Conservation (phyloP, 306 rosid genomes). For the Cicer arietinum region DNA sequence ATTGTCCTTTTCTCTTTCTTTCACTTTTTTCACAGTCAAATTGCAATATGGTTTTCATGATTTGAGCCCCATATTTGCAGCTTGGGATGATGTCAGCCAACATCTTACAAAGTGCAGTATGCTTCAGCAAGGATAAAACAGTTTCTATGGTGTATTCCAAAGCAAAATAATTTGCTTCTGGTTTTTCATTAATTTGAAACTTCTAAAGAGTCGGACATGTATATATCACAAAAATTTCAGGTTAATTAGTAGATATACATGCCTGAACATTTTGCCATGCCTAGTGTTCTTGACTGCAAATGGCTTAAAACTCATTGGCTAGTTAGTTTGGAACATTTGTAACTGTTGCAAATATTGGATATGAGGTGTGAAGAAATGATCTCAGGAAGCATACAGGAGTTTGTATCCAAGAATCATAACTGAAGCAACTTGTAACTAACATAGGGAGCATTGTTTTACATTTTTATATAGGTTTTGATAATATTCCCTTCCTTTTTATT, state of each 20-base stretch:
- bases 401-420: conserved; percentile 31
- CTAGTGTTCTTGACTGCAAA: no score
- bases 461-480: conserved; percentile 21
- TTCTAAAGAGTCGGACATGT: conserved; percentile 33
- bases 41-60: conserved; percentile 33
- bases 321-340: conserved; percentile 25
- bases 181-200: conserved; percentile 10
- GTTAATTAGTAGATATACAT: conserved; percentile 36
- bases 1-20: not conserved
- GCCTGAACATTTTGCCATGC: conserved; percentile 25
- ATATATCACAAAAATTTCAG: conserved; percentile 12
- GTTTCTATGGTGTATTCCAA: conserved; percentile 37
- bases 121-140: conserved; percentile 60
- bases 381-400: conserved; percentile 31
- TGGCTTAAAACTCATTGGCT: conserved; percentile 14
- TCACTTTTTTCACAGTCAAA: not conserved
- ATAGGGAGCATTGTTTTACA: conserved; percentile 1
- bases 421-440: conserved; percentile 33
- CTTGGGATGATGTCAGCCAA: conserved; percentile 70
- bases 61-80: conserved; percentile 56
- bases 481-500: conserved; percentile 3
- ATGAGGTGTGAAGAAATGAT: conserved; percentile 31
- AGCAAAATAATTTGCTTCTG: conserved; percentile 33
- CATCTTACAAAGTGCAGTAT: conserved; percentile 68
- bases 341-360: conserved; percentile 16